Conservation (phyloP, 495 filamentous ascomycete species). For the Cercophora scortea region DNA sequence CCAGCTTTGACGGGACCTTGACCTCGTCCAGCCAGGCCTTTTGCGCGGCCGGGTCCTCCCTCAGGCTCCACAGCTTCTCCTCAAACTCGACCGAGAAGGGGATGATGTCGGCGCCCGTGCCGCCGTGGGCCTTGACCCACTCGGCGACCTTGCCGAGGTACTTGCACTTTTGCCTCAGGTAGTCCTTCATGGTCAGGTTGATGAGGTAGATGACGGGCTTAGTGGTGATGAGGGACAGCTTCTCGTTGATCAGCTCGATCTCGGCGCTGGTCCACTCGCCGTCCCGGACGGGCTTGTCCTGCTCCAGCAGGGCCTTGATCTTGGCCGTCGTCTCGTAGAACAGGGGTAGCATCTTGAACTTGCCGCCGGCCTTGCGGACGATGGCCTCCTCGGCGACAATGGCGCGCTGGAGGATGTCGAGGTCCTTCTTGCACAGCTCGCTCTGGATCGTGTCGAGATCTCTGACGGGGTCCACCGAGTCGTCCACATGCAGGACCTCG, state of each 20-base stretch:
- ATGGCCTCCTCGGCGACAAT: constrained; percentile 21
- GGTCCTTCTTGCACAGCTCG: constrained; percentile 27
- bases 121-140: constrained; percentile 25
- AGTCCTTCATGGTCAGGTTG: constrained; percentile 28
- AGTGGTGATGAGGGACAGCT: constrained; percentile 22
- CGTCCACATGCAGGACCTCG: constrained; percentile 12
- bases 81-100: constrained; percentile 27
- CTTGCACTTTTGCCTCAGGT: constrained; percentile 28
- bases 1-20: constrained; percentile 19
- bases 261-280: constrained; percentile 21
- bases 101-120: constrained; percentile 18
- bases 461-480: constrained; percentile 24
- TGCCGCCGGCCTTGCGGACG: constrained; percentile 21
- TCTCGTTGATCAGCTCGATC: constrained; percentile 27
- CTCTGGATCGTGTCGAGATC: constrained; percentile 25
- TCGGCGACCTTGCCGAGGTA: constrained; percentile 21
- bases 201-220: constrained; percentile 29
- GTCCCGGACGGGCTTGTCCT: constrained; percentile 23
- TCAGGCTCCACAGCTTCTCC: background rate
- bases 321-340: constrained; percentile 7
- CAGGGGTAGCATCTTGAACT: constrained; percentile 23
- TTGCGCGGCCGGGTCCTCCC: background rate
- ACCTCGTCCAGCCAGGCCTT: constrained; percentile 12
- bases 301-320: constrained; percentile 16
- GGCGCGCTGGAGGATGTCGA: constrained; percentile 22